Evolutionary conservation across 371 early-diverging fungal species (phyloP).

Genomic region (Blakeslea trispora): DNA sequence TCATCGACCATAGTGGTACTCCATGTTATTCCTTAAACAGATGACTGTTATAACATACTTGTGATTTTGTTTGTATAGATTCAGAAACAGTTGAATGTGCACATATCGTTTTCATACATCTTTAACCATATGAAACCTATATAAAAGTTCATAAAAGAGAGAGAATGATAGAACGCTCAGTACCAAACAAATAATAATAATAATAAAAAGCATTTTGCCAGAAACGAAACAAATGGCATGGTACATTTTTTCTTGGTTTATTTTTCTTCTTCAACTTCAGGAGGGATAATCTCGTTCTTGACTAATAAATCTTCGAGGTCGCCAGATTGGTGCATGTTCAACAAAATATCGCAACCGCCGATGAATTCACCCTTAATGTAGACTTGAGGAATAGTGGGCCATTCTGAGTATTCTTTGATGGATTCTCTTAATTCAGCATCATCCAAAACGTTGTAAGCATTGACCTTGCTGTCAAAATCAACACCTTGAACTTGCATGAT

Average conservation of each 20-base stretch:
- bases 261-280: slow-evolving; percentile 30
- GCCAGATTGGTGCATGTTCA: slow-evolving; percentile 90
- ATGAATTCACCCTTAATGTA: slow-evolving; percentile 96
- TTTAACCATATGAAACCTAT: too few relatives aligned
- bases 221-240: too few relatives aligned
- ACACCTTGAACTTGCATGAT: slow-evolving; percentile 88
- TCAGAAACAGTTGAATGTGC: too few relatives aligned
- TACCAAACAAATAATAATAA: too few relatives aligned
- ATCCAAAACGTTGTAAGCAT: slow-evolving; percentile 84
- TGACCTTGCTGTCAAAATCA: slow-evolving; percentile 61
- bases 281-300: slow-evolving; percentile 75
- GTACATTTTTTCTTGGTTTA: slow-evolving; percentile 2
- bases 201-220: too few relatives aligned
- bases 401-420: slow-evolving; percentile 93
- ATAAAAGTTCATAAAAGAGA: too few relatives aligned
- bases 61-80: too few relatives aligned
- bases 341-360: slow-evolving; percentile 96
- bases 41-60: too few relatives aligned
- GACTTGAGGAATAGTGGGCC: slow-evolving; percentile 99
- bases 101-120: too few relatives aligned
- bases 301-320: slow-evolving; percentile 84
- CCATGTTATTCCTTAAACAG: too few relatives aligned
- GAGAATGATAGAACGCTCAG: too few relatives aligned
- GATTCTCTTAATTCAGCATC: slow-evolving; percentile 89
- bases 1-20: too few relatives aligned